Evolutionary conservation across 2,329 filamentous ascomycete genomes (phyloP).

Genomic region (Penicillium sp.): DNA sequence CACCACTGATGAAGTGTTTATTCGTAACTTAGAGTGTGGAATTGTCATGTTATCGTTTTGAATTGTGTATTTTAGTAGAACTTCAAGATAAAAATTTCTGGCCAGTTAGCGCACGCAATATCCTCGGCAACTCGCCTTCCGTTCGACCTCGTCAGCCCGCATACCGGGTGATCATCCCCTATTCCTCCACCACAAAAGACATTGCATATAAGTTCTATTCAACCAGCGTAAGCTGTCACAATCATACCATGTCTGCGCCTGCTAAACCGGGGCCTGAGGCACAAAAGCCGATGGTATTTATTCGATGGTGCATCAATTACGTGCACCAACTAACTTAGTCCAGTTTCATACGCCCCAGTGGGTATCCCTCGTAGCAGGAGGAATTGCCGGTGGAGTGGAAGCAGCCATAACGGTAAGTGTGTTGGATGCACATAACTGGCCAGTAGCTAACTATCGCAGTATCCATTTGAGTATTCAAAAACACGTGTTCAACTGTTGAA

Average conservation of each 20-base stretch:
- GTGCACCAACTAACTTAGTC: not conserved
- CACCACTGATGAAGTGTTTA: too few species aligned
- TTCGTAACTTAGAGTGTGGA: too few species aligned
- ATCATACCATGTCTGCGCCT: not conserved
- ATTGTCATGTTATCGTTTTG: too few species aligned
- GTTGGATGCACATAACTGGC: too few species aligned
- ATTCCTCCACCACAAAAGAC: not conserved
- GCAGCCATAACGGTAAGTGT: slow-evolving; percentile 48
- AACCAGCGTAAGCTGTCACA: not conserved
- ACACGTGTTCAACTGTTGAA: slow-evolving; percentile 19
- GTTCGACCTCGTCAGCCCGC: not conserved
- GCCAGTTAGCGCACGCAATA: not conserved
- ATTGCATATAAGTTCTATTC: not conserved
- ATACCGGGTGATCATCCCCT: not conserved
- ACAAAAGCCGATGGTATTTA: not conserved
- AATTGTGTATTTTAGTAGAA: too few species aligned
- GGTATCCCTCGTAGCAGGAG: slow-evolving; percentile 52
- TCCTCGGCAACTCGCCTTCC: not conserved
- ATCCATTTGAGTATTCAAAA: slow-evolving; percentile 68
- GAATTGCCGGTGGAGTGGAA: slow-evolving; percentile 54
- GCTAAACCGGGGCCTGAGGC: not conserved
- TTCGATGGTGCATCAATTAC: not conserved
- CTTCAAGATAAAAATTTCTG: not conserved
- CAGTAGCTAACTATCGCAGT: slow-evolving; percentile 35
- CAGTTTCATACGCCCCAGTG: slow-evolving; percentile 34